Evolutionary conservation across 805 yeast genomes (phyloP).

Genomic region (Candida maesae): DNA sequence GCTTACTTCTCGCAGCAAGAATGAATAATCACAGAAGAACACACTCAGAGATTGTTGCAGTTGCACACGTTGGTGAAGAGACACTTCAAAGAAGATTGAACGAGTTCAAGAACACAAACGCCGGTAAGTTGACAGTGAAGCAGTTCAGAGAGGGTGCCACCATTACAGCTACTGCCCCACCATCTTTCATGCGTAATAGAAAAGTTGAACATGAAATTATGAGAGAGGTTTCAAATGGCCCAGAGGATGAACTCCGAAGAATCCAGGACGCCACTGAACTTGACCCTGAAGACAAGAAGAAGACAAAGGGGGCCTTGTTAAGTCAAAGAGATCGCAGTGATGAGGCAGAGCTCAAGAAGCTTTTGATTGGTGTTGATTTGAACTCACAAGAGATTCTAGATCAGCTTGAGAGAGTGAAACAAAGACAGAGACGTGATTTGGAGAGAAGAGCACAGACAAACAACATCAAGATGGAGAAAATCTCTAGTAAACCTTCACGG

Average conservation of each 20-base stretch:
- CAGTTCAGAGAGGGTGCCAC: conserved; percentile 57
- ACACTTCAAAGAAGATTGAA: conserved; percentile 87
- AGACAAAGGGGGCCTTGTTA: conserved; percentile 4
- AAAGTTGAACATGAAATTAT: conserved; percentile 35
- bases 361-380: conserved; percentile 21
- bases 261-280: conserved; percentile 1
- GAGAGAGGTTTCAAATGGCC: conserved; percentile 11
- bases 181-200: conserved; percentile 69
- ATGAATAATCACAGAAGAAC: conserved; percentile 94
- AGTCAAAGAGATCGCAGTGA: conserved; percentile 24
- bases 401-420: conserved; percentile 28
- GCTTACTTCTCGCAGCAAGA: conserved; percentile 87
- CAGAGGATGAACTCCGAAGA: conserved; percentile 2
- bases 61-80: conserved; percentile 92
- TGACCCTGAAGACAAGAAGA: conserved; percentile 15
- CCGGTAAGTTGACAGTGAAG: conserved; percentile 68
- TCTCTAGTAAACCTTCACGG: not conserved
- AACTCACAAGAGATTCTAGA: conserved; percentile 26
- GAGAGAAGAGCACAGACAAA: conserved; percentile 17
- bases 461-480: conserved; percentile 14
- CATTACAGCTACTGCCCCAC: conserved; percentile 58
- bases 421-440: conserved; percentile 22
- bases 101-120: conserved; percentile 76
- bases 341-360: conserved; percentile 15
- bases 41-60: conserved; percentile 90